Percentiles rank a stretch among this genome's conserved stretches.
Conservation (phyloP, 2,329 filamentous ascomycete genomes). For the Pyrenophora teres region DNA sequence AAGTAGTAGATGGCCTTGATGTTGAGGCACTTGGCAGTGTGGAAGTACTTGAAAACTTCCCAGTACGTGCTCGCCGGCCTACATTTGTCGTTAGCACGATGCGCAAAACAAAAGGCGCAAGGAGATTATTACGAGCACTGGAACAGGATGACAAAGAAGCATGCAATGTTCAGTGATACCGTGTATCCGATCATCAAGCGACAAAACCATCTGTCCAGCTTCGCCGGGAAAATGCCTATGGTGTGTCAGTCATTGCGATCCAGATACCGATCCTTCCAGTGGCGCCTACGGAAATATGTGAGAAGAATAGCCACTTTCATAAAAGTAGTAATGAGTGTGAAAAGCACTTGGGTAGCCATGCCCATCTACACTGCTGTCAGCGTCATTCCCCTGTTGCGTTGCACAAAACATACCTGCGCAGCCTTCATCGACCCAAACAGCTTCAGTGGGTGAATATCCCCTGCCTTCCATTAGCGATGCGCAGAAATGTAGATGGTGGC, state of each 20-base stretch:
- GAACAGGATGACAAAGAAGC: conserved; percentile 35
- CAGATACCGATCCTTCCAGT: background rate
- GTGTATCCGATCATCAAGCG: conserved; percentile 30
- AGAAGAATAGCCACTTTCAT: conserved; percentile 37
- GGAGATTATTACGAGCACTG: conserved; percentile 33
- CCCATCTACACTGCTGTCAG: conserved; percentile 24
- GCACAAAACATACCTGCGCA: conserved; percentile 19
- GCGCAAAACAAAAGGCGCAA: background rate
- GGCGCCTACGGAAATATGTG: conserved; percentile 24
- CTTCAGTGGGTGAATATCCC: conserved; percentile 27
- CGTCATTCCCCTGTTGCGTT: no score
- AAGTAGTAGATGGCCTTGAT: conserved; percentile 33
- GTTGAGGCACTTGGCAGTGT: conserved; percentile 28
- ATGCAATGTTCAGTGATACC: conserved; percentile 20
- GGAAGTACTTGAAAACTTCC: conserved; percentile 32
- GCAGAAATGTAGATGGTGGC: background rate
- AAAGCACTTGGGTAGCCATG: conserved; percentile 30
- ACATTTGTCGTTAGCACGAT: background rate
- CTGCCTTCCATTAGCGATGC: conserved; percentile 11
- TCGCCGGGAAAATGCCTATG: conserved; percentile 34
- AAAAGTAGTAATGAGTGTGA: conserved; percentile 29
- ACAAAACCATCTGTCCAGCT: conserved; percentile 37
- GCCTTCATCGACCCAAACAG: conserved; percentile 21
- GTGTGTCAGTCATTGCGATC: background rate
- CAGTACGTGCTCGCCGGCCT: conserved; percentile 31